These are phyloP conservation scores for Hymenotorrendiella dingleyae DNA, from an alignment of 2,329 filamentous ascomycete genomes.

Conservation along the genomic window DNA sequence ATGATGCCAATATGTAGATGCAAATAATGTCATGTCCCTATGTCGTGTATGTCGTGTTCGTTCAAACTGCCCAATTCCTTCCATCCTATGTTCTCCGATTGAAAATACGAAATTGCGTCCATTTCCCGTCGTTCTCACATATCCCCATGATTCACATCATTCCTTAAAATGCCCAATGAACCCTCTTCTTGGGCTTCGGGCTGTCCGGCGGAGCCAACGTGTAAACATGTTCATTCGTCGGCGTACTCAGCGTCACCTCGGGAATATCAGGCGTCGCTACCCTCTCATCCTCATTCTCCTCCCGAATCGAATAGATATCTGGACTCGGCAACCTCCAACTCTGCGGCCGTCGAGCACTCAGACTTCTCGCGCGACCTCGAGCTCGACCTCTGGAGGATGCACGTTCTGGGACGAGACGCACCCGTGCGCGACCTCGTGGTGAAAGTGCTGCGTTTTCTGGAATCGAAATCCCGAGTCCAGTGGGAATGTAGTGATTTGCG, in stretches of 20 bases:
- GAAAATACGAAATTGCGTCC: neutral
- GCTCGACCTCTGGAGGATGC: no score
- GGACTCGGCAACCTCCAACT: conserved; percentile 30
- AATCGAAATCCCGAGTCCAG: conserved; percentile 23
- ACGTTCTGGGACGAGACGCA: conserved; percentile 13
- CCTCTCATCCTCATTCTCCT: conserved; percentile 25
- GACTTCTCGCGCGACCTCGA: conserved; percentile 23
- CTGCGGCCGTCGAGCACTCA: conserved; percentile 21
- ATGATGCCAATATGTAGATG: neutral
- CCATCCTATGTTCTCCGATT: neutral
- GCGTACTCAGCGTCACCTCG: conserved; percentile 14
- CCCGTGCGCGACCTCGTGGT: conserved; percentile 22
- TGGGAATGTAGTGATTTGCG: conserved; percentile 10
- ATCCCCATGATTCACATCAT: no score
- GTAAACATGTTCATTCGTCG: conserved; percentile 8
- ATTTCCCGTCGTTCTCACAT: neutral
- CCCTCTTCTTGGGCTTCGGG: conserved; percentile 27
- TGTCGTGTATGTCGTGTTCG: neutral
- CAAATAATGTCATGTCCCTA: neutral
- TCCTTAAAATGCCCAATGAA: conserved; percentile 28
- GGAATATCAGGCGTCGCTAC: conserved; percentile 1
- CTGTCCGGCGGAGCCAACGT: conserved; percentile 4
- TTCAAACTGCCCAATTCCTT: neutral
- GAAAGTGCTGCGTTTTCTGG: conserved; percentile 14
- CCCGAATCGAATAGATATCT: conserved; percentile 27